Evolutionary conservation across 2,329 filamentous ascomycete genomes (phyloP).

Genomic region (Cladosporium sp.): DNA sequence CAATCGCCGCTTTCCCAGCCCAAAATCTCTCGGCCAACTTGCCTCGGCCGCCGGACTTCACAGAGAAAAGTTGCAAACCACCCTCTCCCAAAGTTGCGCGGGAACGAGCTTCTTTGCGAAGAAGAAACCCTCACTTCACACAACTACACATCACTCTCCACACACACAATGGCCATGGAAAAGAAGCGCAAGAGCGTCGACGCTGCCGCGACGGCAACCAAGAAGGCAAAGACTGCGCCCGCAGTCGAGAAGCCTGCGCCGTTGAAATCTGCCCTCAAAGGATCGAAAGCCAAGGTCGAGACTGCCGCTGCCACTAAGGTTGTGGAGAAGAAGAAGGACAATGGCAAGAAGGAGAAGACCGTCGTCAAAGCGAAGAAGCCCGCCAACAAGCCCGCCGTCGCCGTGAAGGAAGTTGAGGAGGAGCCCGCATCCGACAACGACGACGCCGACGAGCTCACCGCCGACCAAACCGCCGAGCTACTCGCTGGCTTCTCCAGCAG

Average conservation of each 20-base stretch:
- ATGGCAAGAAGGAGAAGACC: constrained; percentile 17
- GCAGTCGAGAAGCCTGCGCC: constrained; percentile 34
- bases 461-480: constrained; percentile 53
- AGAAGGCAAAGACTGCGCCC: constrained; percentile 38
- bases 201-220: constrained; percentile 31
- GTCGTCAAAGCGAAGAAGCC: constrained; percentile 20
- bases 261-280: constrained; percentile 37
- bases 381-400: constrained; percentile 20
- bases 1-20: background rate
- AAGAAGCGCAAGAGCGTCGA: constrained; percentile 41
- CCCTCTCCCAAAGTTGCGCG: constrained; percentile 11
- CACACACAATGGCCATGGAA: constrained; percentile 32
- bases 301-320: constrained; percentile 6
- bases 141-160: background rate
- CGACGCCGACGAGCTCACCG: constrained; percentile 29
- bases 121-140: constrained; percentile 16
- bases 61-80: constrained; percentile 18
- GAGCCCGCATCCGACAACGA: constrained; percentile 23
- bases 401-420: constrained; percentile 19
- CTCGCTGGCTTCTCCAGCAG: constrained; percentile 54
- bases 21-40: constrained; percentile 14
- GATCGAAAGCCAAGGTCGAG: constrained; percentile 23
- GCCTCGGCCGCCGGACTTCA: background rate
- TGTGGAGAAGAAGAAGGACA: constrained; percentile 11
- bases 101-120: constrained; percentile 20